A percentile compares a stretch with the other conserved stretches of the same genome.
Conservation (phyloP, 148 eudicot genomes). For the Talinum fruticosum region DNA sequence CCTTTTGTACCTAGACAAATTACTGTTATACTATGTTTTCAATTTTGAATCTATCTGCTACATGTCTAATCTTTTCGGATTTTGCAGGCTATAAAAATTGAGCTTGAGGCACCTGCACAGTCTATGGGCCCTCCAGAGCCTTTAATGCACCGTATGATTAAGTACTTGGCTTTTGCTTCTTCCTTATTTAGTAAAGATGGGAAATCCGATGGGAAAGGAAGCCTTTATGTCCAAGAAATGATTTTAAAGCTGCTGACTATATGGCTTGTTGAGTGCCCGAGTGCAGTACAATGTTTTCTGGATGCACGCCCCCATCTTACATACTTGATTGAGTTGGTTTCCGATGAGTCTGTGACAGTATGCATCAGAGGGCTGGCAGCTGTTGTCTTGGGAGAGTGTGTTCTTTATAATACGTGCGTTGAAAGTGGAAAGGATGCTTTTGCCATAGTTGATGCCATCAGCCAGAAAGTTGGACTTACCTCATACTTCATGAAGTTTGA, state of each 20-base stretch:
- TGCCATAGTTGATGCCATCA: constrained; percentile 71
- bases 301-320: constrained; percentile 90
- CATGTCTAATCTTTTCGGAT: constrained; percentile 4
- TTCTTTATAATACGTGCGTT: constrained; percentile 52
- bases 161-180: constrained; percentile 89
- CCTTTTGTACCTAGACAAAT: neutral
- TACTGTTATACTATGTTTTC: neutral
- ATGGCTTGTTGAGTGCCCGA: constrained; percentile 81
- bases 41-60: neutral
- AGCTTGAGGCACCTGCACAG: constrained; percentile 67
- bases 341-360: constrained; percentile 53
- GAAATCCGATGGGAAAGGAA: constrained; percentile 42
- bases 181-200: constrained; percentile 70
- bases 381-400: constrained; percentile 80
- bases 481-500: constrained; percentile 76
- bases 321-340: constrained; percentile 69
- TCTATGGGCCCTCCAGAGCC: constrained; percentile 80
- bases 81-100: constrained; percentile 69
- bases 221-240: constrained; percentile 56
- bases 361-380: constrained; percentile 78
- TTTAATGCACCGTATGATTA: constrained; percentile 87
- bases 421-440: constrained; percentile 68
- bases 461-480: constrained; percentile 83
- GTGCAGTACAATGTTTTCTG: constrained; percentile 78
- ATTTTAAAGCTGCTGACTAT: constrained; percentile 72